Percentiles rank a stretch among this genome's conserved stretches.
Evolutionary conservation across 352 stramenopile species (phyloP).

Genomic region (Globisporangium carolinianum): DNA sequence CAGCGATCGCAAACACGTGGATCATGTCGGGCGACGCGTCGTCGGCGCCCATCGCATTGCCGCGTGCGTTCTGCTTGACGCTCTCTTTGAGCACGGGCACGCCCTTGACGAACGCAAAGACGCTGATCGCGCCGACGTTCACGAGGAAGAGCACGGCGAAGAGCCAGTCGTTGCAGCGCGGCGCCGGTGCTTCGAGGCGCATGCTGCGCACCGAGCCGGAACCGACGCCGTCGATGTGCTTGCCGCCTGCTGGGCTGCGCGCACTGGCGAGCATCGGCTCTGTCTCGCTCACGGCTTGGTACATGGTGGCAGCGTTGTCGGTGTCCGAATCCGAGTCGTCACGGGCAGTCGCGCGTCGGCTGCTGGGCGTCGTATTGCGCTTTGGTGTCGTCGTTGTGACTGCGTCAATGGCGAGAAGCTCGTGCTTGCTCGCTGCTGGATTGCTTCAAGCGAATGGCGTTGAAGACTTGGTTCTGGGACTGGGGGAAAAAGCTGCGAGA

Average conservation of each 20-base stretch:
- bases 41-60: background rate
- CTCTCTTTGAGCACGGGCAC: slow-evolving; percentile 36
- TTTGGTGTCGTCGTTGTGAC: too few species aligned
- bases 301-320: slow-evolving; percentile 36
- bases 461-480: too few species aligned
- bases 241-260: slow-evolving; percentile 22
- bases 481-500: too few species aligned
- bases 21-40: slow-evolving; percentile 32
- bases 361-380: background rate
- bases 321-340: slow-evolving; percentile 12
- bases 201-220: slow-evolving; percentile 55
- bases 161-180: slow-evolving; percentile 65
- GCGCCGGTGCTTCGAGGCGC: slow-evolving; percentile 44
- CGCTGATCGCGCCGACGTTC: slow-evolving; percentile 46
- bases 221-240: slow-evolving; percentile 16
- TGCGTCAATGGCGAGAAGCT: too few species aligned
- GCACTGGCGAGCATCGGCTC: slow-evolving; percentile 64
- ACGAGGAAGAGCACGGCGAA: slow-evolving; percentile 68
- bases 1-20: slow-evolving; percentile 47
- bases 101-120: slow-evolving; percentile 68
- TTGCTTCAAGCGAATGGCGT: too few species aligned
- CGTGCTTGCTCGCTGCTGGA: too few species aligned
- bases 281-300: slow-evolving; percentile 56
- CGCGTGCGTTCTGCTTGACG: slow-evolving; percentile 3
- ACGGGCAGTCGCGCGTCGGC: slow-evolving; percentile 5